Percentiles rank a stretch among this genome's conserved stretches.
phyloP scores from a whole-genome alignment of 495 filamentous ascomycete species.

The Elasticomyces elasticus region DNA sequence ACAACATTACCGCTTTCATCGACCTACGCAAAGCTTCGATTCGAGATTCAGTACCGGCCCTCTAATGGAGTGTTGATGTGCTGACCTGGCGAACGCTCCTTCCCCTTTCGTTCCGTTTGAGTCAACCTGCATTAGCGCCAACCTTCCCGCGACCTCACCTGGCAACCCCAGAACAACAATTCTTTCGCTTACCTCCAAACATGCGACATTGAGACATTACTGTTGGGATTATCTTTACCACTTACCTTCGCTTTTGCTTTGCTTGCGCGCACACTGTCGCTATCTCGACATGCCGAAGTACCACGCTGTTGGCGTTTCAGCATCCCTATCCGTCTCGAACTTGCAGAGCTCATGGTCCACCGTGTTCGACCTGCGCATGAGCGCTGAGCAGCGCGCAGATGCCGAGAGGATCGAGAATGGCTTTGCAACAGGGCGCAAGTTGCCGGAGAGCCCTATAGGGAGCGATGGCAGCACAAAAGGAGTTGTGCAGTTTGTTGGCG shows the following conservation, averaged over 20 bases:
- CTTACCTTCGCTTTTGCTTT: not conserved
- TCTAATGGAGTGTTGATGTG: too few relatives aligned
- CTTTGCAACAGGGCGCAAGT: not conserved
- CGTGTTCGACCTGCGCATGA: slow-evolving; percentile 10
- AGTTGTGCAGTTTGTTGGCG: slow-evolving; percentile 24
- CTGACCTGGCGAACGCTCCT: too few relatives aligned
- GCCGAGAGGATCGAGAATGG: slow-evolving; percentile 6
- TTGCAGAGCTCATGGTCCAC: slow-evolving; percentile 13
- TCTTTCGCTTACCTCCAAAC: too few relatives aligned
- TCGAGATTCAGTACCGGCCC: too few relatives aligned
- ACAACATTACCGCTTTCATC: too few relatives aligned
- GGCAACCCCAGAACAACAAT: too few relatives aligned
- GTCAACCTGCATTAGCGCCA: too few relatives aligned
- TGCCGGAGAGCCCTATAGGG: slow-evolving; percentile 5
- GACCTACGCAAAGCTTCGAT: too few relatives aligned
- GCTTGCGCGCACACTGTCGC: not conserved
- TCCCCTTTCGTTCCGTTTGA: too few relatives aligned
- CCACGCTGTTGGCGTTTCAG: slow-evolving; percentile 11
- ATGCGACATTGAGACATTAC: too few relatives aligned
- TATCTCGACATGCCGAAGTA: slow-evolving; percentile 26
- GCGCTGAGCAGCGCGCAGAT: slow-evolving; percentile 8
- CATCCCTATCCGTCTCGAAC: slow-evolving; percentile 23
- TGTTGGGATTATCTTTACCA: not conserved
- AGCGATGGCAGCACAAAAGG: slow-evolving; percentile 7
- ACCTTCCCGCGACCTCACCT: too few relatives aligned